A percentile compares a stretch with the other conserved stretches of the same genome.
These are phyloP conservation scores for Climacium dendroides DNA, from an alignment of 225 moss, liverwort and hornwort genomes.

Conservation along the genomic window DNA sequence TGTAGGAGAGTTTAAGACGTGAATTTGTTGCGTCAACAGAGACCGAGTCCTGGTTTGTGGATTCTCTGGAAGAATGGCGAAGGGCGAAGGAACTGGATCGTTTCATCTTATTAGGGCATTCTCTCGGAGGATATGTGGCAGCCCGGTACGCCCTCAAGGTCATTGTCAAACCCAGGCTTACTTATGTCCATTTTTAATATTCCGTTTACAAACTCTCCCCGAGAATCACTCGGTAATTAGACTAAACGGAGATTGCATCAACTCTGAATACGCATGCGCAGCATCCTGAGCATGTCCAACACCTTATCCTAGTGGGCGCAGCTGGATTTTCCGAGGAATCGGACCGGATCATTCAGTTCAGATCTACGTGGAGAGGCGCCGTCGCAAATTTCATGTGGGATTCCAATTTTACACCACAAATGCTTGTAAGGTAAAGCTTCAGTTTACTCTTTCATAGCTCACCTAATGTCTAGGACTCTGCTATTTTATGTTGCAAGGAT, in stretches of 20 bases:
- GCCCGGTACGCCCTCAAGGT: constrained; percentile 47
- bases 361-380: constrained; percentile 54
- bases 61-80: constrained; percentile 84
- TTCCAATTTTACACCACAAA: constrained; percentile 55
- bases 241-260: background rate
- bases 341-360: constrained; percentile 46
- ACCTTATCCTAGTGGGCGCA: constrained; percentile 60
- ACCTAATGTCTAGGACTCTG: background rate
- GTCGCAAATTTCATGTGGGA: constrained; percentile 73
- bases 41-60: constrained; percentile 87
- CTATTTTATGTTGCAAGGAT: background rate
- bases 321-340: constrained; percentile 46
- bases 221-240: background rate
- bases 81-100: constrained; percentile 58
- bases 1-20: background rate
- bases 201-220: background rate
- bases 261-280: background rate
- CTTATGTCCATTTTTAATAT: background rate
- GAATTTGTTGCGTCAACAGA: constrained; percentile 14
- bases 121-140: constrained; percentile 42
- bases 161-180: background rate
- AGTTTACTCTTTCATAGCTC: background rate
- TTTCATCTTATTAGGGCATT: constrained; percentile 74
- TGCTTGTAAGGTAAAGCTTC: constrained; percentile 49
- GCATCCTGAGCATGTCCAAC: constrained; percentile 72